These are phyloP conservation scores for Apiospora aurea DNA, from an alignment of 2,329 filamentous ascomycete species.

Conservation along the genomic window DNA sequence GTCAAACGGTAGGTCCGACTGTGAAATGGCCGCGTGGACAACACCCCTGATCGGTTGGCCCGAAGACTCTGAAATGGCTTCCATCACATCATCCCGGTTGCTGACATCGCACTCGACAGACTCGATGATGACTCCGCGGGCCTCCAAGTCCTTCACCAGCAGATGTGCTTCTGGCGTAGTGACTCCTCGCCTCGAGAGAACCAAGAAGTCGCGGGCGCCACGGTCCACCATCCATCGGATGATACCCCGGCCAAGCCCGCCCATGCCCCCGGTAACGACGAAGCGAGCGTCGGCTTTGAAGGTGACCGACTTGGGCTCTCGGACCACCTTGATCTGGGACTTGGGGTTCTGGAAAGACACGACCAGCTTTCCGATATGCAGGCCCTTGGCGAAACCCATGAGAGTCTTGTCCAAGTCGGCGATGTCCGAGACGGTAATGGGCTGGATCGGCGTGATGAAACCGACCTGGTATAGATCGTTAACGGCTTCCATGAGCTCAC, in stretches of 20 bases:
- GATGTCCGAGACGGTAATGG: slow-evolving; percentile 28
- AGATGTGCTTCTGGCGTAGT: slow-evolving; percentile 29
- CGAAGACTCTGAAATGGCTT: slow-evolving; percentile 31
- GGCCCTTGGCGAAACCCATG: slow-evolving; percentile 30
- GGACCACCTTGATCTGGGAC: background rate
- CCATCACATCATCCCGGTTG: slow-evolving; percentile 39
- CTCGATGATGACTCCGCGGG: slow-evolving; percentile 34
- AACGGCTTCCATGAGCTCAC: slow-evolving; percentile 30
- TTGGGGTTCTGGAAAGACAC: slow-evolving; percentile 24
- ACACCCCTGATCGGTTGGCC: slow-evolving; percentile 7
- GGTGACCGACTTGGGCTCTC: background rate
- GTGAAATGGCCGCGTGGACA: slow-evolving; percentile 25
- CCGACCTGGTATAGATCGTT: slow-evolving; percentile 29
- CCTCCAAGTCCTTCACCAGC: slow-evolving; percentile 35
- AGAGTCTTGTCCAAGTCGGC: slow-evolving; percentile 28
- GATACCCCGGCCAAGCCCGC: slow-evolving; percentile 43
- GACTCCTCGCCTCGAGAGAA: slow-evolving; percentile 40
- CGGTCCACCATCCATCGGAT: slow-evolving; percentile 40
- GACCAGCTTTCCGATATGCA: slow-evolving; percentile 32
- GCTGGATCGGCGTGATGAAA: slow-evolving; percentile 29
- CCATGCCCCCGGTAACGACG: slow-evolving; percentile 45
- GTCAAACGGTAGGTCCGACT: background rate
- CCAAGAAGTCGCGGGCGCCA: slow-evolving; percentile 41
- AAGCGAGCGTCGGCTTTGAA: slow-evolving; percentile 38
- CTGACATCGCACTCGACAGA: slow-evolving; percentile 40